phyloP scores from a whole-genome alignment of 495 filamentous ascomycete species.

The Penicillium crystallinum region DNA sequence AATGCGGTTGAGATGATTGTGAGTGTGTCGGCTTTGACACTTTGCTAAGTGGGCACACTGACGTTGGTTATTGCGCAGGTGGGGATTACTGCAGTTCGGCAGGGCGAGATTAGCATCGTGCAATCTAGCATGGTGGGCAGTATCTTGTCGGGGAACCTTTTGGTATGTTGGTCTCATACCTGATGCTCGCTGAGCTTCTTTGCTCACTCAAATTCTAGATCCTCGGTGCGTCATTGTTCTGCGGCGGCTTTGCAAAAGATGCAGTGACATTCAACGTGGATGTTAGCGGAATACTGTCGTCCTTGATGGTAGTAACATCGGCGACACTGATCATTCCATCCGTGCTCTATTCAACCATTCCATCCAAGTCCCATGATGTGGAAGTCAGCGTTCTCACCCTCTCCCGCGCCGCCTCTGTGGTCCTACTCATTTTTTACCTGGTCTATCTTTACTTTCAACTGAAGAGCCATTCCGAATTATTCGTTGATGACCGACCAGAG shows the following conservation, averaged over 20 bases:
- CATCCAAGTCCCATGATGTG: constrained; percentile 19
- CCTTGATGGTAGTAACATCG: constrained; percentile 24
- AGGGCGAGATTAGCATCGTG: constrained; percentile 21
- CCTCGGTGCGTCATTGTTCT: constrained; percentile 18
- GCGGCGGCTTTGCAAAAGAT: constrained; percentile 18
- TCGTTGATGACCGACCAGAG: constrained; percentile 11
- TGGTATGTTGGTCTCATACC: constrained; percentile 4
- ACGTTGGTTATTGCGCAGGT: constrained; percentile 7
- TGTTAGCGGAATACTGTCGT: constrained; percentile 17
- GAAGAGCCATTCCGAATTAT: constrained; percentile 23
- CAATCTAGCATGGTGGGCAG: constrained; percentile 26
- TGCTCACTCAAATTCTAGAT: constrained; percentile 9
- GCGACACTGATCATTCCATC: constrained; percentile 25
- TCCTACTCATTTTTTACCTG: constrained; percentile 64
- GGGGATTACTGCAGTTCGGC: constrained; percentile 20
- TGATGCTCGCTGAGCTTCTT: background rate
- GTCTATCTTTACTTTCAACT: constrained; percentile 60
- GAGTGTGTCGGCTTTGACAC: background rate
- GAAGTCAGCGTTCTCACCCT: constrained; percentile 45
- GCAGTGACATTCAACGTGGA: constrained; percentile 16
- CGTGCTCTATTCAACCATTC: constrained; percentile 19
- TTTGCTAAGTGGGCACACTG: background rate
- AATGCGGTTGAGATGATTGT: constrained; percentile 29
- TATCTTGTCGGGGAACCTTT: constrained; percentile 25
- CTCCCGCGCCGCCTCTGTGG: constrained; percentile 24